These are phyloP conservation scores for Bipolaris zeicola DNA, from an alignment of 2,329 filamentous ascomycete species.

Conservation along the genomic window DNA sequence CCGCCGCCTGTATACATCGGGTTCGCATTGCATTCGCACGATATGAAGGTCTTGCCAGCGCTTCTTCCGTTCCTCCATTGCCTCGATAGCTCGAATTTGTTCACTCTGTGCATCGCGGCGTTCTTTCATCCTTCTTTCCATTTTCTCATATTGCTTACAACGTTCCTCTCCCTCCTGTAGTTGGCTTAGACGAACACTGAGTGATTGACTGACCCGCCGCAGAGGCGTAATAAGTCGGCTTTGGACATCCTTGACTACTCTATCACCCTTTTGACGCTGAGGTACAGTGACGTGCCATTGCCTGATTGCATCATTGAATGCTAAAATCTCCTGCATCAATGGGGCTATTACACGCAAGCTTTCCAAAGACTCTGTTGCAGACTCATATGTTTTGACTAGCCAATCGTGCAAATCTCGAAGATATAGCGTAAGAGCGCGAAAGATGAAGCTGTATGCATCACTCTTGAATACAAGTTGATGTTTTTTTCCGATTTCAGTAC, in stretches of 20 bases:
- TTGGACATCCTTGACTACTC: slow-evolving; percentile 32
- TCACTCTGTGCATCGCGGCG: slow-evolving; percentile 7
- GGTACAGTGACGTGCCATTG: slow-evolving; percentile 29
- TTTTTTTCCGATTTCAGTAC: slow-evolving; percentile 1
- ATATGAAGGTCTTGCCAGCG: slow-evolving; percentile 42
- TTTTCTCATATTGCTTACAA: slow-evolving; percentile 6
- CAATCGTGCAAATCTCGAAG: slow-evolving; percentile 26
- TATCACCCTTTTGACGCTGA: slow-evolving; percentile 21
- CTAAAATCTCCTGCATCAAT: slow-evolving; percentile 25
- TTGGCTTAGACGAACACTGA: slow-evolving; percentile 5
- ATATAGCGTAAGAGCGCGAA: slow-evolving; percentile 25
- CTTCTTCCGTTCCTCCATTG: slow-evolving; percentile 14
- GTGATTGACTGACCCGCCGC: slow-evolving; percentile 15
- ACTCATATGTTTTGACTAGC: slow-evolving; percentile 11
- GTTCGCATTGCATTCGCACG: slow-evolving; percentile 33
- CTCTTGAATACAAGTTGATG: slow-evolving; percentile 26
- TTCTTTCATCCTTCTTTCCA: slow-evolving; percentile 14
- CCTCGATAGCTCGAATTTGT: neutral
- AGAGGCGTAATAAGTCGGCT: slow-evolving; percentile 35
- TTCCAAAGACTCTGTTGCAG: slow-evolving; percentile 12
- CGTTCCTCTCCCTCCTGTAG: slow-evolving; percentile 15
- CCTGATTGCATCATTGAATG: slow-evolving; percentile 31
- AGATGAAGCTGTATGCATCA: slow-evolving; percentile 37
- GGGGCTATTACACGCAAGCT: slow-evolving; percentile 26
- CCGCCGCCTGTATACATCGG: slow-evolving; percentile 17